Percentiles rank a stretch among this genome's conserved stretches.
Evolutionary conservation across 228 moss, liverwort and hornwort genomes (phyloP).

Genomic region (Sphagnum magellanicum): DNA sequence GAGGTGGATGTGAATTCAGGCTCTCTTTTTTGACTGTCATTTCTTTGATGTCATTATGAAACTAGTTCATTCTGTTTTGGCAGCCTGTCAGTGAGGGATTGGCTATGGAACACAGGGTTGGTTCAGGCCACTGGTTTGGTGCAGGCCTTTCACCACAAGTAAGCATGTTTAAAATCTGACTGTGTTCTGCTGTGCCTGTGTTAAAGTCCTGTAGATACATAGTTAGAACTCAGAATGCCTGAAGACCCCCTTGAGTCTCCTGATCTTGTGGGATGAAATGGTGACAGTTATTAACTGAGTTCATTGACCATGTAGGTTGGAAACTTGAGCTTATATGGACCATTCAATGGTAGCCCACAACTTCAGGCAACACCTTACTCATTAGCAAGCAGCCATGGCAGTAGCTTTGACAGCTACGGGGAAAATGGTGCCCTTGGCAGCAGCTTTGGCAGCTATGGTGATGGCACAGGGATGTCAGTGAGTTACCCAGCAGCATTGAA

Average conservation of each 20-base stretch:
- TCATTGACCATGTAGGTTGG: slow-evolving; percentile 23
- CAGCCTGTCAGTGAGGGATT: slow-evolving; percentile 55
- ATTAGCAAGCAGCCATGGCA: slow-evolving; percentile 72
- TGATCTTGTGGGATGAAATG: too few relatives aligned
- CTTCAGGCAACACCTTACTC: slow-evolving; percentile 50
- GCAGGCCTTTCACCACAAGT: slow-evolving; percentile 90
- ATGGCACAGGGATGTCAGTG: slow-evolving; percentile 33
- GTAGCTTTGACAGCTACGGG: slow-evolving; percentile 83
- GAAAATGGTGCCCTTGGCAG: slow-evolving; percentile 53
- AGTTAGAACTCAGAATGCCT: too few relatives aligned
- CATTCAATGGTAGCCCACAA: slow-evolving; percentile 31
- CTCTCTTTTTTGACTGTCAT: too few relatives aligned
- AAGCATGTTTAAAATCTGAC: neutral
- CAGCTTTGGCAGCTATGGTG: slow-evolving; percentile 67
- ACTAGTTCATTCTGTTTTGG: too few relatives aligned
- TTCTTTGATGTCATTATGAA: too few relatives aligned
- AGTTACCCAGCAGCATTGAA: slow-evolving; percentile 49
- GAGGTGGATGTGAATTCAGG: too few relatives aligned
- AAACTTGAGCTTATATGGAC: slow-evolving; percentile 24
- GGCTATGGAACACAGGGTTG: slow-evolving; percentile 67
- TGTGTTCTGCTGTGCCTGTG: too few relatives aligned
- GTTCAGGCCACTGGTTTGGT: slow-evolving; percentile 73
- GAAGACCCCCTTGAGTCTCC: too few relatives aligned
- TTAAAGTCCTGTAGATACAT: too few relatives aligned
- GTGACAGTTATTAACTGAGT: too few relatives aligned